Percentiles rank a stretch among this genome's conserved stretches.
Conservation (phyloP, 495 filamentous ascomycete species). For the Neurospora hispaniola region DNA sequence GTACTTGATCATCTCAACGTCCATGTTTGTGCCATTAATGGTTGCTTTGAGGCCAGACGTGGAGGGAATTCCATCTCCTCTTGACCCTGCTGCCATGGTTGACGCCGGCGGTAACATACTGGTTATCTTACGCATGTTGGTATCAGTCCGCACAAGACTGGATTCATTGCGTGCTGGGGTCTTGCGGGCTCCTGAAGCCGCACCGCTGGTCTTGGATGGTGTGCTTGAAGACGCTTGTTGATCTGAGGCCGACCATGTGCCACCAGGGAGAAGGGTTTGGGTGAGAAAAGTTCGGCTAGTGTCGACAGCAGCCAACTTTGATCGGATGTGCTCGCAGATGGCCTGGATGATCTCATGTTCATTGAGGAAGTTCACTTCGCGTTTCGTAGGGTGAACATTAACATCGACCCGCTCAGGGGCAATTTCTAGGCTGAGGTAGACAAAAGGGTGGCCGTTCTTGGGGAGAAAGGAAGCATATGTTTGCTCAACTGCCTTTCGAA, state of each 20-base stretch:
- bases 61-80: neutral
- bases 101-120: constrained; percentile 64
- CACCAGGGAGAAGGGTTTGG: constrained; percentile 75
- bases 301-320: constrained; percentile 78
- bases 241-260: constrained; percentile 28
- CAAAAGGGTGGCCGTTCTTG: constrained; percentile 89
- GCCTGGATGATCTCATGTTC: constrained; percentile 93
- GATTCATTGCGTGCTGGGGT: constrained; percentile 64
- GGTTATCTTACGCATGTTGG: constrained; percentile 87
- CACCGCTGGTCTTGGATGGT: constrained; percentile 30
- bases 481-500: constrained; percentile 86
- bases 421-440: constrained; percentile 88
- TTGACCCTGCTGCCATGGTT: neutral
- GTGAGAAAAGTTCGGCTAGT: constrained; percentile 91
- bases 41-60: neutral
- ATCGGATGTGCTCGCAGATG: constrained; percentile 71
- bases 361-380: constrained; percentile 96
- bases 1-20: constrained; percentile 40
- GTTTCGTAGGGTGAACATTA: constrained; percentile 95
- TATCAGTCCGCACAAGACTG: constrained; percentile 84
- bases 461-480: constrained; percentile 85
- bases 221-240: constrained; percentile 21
- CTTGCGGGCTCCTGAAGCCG: constrained; percentile 18
- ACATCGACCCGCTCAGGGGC: constrained; percentile 92
- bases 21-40: constrained; percentile 2